A percentile compares a stretch with the other conserved stretches of the same genome.
Conservation (phyloP, 257 asterid species). For the Salvia splendens region DNA sequence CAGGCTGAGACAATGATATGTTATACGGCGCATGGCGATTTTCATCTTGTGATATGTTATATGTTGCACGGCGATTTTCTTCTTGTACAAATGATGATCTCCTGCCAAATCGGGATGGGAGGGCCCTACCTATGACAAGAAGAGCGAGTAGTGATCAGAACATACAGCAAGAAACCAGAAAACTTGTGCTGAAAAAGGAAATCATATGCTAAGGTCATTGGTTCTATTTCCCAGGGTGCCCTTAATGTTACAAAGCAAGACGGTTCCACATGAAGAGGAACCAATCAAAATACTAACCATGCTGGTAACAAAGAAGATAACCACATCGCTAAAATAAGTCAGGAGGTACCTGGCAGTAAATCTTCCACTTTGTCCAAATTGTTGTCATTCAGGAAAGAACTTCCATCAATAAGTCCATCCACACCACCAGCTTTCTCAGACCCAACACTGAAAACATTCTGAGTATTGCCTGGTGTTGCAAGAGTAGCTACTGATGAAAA, state of each 20-base stretch:
- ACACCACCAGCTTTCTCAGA: slow-evolving; percentile 52
- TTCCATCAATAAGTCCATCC: slow-evolving; percentile 65
- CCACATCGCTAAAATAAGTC: slow-evolving; percentile 5
- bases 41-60: slow-evolving; percentile 53
- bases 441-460: slow-evolving; percentile 46
- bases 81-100: slow-evolving; percentile 56
- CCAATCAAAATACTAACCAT: background rate
- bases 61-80: slow-evolving; percentile 80
- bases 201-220: background rate
- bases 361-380: slow-evolving; percentile 78
- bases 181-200: background rate
- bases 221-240: slow-evolving; percentile 5
- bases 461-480: slow-evolving; percentile 60
- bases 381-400: slow-evolving; percentile 51
- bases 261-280: background rate
- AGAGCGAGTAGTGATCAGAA: slow-evolving; percentile 21
- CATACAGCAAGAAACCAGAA: slow-evolving; percentile 6
- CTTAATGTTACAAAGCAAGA: slow-evolving; percentile 5
- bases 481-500: slow-evolving; percentile 90
- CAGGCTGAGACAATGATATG: slow-evolving; percentile 51
- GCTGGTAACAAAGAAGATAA: slow-evolving; percentile 10
- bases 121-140: slow-evolving; percentile 58
- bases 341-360: slow-evolving; percentile 58
- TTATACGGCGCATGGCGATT: slow-evolving; percentile 74
- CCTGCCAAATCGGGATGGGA: slow-evolving; percentile 57